Evolutionary conservation across 257 asterid genomes (phyloP).

Genomic region (Leonotis leonurus): DNA sequence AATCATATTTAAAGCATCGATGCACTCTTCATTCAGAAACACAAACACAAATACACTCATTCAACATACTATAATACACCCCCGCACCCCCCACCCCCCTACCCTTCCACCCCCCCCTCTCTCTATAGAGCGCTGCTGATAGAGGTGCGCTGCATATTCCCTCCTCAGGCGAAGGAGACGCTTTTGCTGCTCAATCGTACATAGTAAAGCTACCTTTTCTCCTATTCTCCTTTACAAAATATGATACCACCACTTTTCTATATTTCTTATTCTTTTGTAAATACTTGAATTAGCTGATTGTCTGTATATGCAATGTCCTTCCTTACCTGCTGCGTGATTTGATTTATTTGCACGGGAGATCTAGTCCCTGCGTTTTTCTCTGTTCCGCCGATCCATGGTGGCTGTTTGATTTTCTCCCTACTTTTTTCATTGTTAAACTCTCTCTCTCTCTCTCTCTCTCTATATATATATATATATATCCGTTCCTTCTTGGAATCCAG

Average conservation of each 20-base stretch:
- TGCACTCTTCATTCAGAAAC: too few relatives aligned
- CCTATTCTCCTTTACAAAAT: neutral
- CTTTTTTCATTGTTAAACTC: neutral
- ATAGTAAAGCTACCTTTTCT: slow-evolving; percentile 9
- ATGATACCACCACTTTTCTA: neutral
- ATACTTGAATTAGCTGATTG: neutral
- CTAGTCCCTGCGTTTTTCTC: neutral
- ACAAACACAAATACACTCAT: too few relatives aligned
- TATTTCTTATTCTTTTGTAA: too few relatives aligned
- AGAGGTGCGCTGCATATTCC: too few relatives aligned
- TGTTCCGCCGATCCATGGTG: neutral
- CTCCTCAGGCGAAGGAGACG: too few relatives aligned
- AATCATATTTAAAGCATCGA: too few relatives aligned
- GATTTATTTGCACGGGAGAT: neutral
- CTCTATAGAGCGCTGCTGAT: too few relatives aligned
- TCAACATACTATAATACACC: too few relatives aligned
- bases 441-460: neutral
- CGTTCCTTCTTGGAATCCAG: neutral
- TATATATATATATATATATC: too few relatives aligned
- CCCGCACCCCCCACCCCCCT: too few relatives aligned
- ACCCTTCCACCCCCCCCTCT: too few relatives aligned
- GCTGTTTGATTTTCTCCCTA: neutral
- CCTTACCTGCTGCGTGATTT: neutral
- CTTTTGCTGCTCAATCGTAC: slow-evolving; percentile 10
- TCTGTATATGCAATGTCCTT: neutral